Base-by-base conservation (phyloP, 176 grass and related monocot genomes). In the Hyparrhenia diplandra region DNA sequence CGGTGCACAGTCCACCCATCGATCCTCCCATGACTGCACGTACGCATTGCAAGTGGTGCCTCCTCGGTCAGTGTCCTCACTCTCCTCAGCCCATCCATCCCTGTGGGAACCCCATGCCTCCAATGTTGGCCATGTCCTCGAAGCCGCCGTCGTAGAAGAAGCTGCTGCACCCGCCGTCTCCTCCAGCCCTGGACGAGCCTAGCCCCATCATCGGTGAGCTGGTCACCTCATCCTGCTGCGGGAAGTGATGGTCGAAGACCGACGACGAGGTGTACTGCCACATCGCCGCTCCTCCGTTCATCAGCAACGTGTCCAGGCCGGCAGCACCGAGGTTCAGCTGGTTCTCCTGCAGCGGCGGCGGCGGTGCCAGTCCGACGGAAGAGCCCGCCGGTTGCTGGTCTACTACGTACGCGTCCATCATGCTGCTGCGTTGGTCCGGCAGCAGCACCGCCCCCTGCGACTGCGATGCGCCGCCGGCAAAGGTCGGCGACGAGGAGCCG, bases 71-170 rank as follows among this genome's bases (percentile, higher is more conserved):
- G n/a, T n/a, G n/a, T 75, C 70, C 74, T 85, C 74, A 75, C 10
- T 37, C 13, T 10, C n/a, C n/a, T 14, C 21, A 74, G 64, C 64
- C 78, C 64, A 69, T 88, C 83, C 90, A 91, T 10, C 60, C 86
- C 30, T 94, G 85, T 34, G 79, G 91, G 72, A 83, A 87, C 31
- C 81, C 78, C 39, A 76, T 66, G 61, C 9, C 83, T 54, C 83
- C 88, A 12, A 80, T 71, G 79, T 64, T 84, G 2, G 60, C 66
- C 83, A 70, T 82, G 36, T 90, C 90, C 28, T 85, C 76, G 41
- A 90, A 87, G 31, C 49, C 54, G 37, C 29, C 25, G 36, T 63
- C 21, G 39, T 80, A 69, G 85, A 85, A 75, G 85, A 80, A 71
- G 10, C 85, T 71, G 63, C 64, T 65, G 57, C 64, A 77, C 13